Base-by-base conservation (phyloP, 2,329 filamentous ascomycete genomes). In the Neoscytalidium dimidiatum region DNA sequence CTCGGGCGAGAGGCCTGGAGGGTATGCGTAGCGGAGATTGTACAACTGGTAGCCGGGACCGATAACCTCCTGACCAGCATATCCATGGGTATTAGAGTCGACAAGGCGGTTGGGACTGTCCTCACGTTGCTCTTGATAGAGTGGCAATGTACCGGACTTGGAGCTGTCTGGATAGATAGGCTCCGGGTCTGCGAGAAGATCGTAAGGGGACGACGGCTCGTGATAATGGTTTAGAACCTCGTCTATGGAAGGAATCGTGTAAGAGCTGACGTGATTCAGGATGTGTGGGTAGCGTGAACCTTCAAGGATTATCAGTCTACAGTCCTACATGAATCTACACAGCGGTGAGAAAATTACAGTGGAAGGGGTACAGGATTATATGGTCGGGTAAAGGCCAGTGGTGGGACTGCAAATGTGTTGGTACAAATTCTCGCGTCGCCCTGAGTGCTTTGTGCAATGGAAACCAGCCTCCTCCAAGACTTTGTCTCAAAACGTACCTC, bases 271-370 rank as follows among this genome's bases (percentile, higher is more conserved):
- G 13, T 53, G 49, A n/a, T 64, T 64, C 31, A 64, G 31, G 38
- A 64, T 48, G 49, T 64, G 61, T 23, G 61, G 61, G 38, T 64
- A 64, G 9, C 61, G 61, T 17, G n/a, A 46, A 14, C 38, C 61
- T 64, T 17, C 2, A 9, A 31, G 3, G 7, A 2, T 43, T 2
- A 7, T 43, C 6, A 43, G 46, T 35, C 14, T 11, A 31, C n/a
- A 11, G 14, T 8, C 13, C 7, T 26, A 19, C 7, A 3, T 8
- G 5, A 3, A 17, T 7, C 5, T 26, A 29, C 19, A 38, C 3
- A 3, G 31, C 9, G 23, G 8, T 29, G 23, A 29, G 4, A 11
- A 7, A n/a, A 7, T 46, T 46, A 33, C 56, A 60, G 13, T 29
- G 53, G 35, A 19, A 43, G 35, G 13, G 21, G 23, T n/a, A 21